Evolutionary conservation across 768 basidiomycete species (phyloP), one percentile per base, ranked within the genome.

Genomic region (Tricholoma furcatifolium): DNA sequence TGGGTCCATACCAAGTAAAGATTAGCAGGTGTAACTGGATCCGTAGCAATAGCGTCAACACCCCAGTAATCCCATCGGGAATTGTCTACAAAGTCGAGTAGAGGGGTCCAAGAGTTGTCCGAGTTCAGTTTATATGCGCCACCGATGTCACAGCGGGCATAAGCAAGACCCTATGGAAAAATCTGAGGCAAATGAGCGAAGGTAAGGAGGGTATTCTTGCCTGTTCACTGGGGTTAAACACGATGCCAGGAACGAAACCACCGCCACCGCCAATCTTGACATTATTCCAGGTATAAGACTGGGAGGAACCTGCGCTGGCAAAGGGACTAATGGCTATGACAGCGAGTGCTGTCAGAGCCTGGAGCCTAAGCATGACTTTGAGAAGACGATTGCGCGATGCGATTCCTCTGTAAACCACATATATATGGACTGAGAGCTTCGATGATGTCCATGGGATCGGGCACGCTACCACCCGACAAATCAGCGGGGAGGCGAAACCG

Each of bases 141-240:
- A 49, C 84, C 83, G 34, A 87, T 84, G 64, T 85, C 84, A 8
- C 83, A 84, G 20, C 84, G 79, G n/a, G 80, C 82, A 63, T 81
- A 85, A 2, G 79, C 82, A 10, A 85, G 65, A 30, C 83, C 84
- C 74, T 81, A 45, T 4, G 35, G 17, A 40, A n/a, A 45, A 21
- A 8, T 35, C 23, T 43, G 15, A 18, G 17, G 39, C 17, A 43
- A 11, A 12, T 17, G 21, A 20, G 35, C 12, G 17, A 27, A 40
- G 14, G 38, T 42, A 10, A 38, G 27, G 20, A 35, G n/a, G 46
- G 30, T 41, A 18, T 41, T 42, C 49, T 27, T 49, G 66, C 68
- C 70, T 77, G 78, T 61, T 81, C 67, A 15, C 72, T 74, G 0
- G 83, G 78, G 61, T 84, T 85, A 65, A 86, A 86, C 15, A 85